Evolutionary conservation across 2,329 filamentous ascomycete genomes (phyloP), one percentile per base, ranked within the genome.

Genomic region (Cladobotryum protrusum): DNA sequence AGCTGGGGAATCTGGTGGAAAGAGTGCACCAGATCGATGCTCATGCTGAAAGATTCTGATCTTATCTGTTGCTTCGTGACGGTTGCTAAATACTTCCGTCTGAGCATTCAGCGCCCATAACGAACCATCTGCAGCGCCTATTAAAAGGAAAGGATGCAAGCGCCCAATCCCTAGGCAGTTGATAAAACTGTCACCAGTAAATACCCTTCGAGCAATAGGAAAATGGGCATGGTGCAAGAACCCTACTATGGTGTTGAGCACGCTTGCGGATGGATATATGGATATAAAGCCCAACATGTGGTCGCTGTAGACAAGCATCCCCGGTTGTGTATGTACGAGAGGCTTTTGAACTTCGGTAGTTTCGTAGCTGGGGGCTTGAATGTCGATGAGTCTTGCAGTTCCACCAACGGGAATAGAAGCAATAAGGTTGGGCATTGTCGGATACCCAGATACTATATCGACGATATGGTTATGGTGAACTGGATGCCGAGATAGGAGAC

Each of bases 331-430:
- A 52, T 67, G 70, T 43, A 81, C 72, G 15, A 72, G 68, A 11
- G 76, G 70, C 43, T 71, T 72, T 15, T 75, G 72, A 45, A 78
- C 73, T 57, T 77, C 79, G 3, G 78, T 78, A 14, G 70, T 70
- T 58, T 82, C 78, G 53, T 66, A 68, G 55, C 72, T 76, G 1
- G 79, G 78, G 19, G 72, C 68, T 18, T 68, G 69, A 9, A 83
- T 65, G 59, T 83, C 78, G 5, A 78, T 68, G 9, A 82, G 60
- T 18, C 75, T 77, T 18, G 73, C 65, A 18, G 74, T 70, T 47
- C 79, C 79, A 17, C 77, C 77, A 13, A 81, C 67, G 0, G 79
- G 78, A 4, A 72, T 69, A 1, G 78, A 79, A 6, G 75, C 73
- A n/a, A 82, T 66, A 8, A 81, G 60, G 54, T 77, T 78, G 0